Conservation (phyloP, 495 filamentous ascomycete species). For the Eremomyces bilateralis region DNA sequence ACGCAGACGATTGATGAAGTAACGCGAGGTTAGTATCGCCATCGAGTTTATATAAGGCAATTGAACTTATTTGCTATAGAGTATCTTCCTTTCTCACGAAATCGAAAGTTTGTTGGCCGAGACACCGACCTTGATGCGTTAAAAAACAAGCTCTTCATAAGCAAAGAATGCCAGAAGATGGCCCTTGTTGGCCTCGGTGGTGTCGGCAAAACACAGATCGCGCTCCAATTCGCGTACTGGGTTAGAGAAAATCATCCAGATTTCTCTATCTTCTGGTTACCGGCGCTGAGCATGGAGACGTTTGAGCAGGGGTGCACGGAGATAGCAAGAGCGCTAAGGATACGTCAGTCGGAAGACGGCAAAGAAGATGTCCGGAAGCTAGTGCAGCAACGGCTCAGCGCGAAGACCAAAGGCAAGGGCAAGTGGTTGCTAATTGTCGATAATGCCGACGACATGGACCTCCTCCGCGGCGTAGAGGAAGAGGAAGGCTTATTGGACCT, state of each 20-base stretch:
- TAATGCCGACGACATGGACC: constrained; percentile 13
- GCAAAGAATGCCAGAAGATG: constrained; percentile 7
- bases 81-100: constrained; percentile 6
- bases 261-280: constrained; percentile 11
- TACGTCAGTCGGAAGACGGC: constrained; percentile 1
- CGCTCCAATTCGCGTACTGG: constrained; percentile 10
- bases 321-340: constrained; percentile 3
- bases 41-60: constrained; percentile 3
- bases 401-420: constrained; percentile 5
- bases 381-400: constrained; percentile 6
- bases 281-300: constrained; percentile 10
- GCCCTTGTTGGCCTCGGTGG: constrained; percentile 8
- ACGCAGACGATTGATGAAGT: constrained; percentile 3
- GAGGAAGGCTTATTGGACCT: constrained; percentile 7
- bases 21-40: constrained; percentile 6
- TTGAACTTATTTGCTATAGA: constrained; percentile 1
- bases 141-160: constrained; percentile 6
- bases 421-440: constrained; percentile 9
- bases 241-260: constrained; percentile 7
- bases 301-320: constrained; percentile 9
- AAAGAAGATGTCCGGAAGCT: constrained; percentile 7
- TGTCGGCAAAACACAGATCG: constrained; percentile 10
- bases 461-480: constrained; percentile 6
- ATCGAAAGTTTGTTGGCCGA: constrained; percentile 7
- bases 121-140: constrained; percentile 5